phyloP scores from a whole-genome alignment of 768 basidiomycete genomes.

The Psilocybe azurescens region DNA sequence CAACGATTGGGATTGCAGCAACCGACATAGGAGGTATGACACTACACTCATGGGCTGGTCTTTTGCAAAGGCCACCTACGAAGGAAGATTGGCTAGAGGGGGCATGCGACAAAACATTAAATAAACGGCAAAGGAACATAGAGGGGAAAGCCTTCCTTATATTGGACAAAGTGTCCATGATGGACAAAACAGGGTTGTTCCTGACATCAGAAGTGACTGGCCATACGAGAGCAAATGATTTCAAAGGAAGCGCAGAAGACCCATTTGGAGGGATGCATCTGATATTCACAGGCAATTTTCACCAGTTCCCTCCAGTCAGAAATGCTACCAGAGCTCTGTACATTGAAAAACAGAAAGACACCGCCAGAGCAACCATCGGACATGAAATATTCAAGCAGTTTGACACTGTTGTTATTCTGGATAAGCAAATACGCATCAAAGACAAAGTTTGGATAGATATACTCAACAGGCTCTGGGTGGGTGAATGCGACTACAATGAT shows the following conservation, averaged over 20 bases:
- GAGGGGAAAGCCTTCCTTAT: slow-evolving; percentile 30
- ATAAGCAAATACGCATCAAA: too few species aligned
- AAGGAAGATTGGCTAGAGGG: slow-evolving; percentile 3
- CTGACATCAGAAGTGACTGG: slow-evolving; percentile 25
- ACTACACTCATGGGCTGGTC: slow-evolving; percentile 34
- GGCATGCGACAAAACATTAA: neutral
- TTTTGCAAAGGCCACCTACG: slow-evolving; percentile 15
- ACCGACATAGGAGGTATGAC: slow-evolving; percentile 43
- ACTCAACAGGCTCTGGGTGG: too few species aligned
- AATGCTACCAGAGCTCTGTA: slow-evolving; percentile 26
- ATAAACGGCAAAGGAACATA: slow-evolving; percentile 20
- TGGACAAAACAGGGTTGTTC: slow-evolving; percentile 29
- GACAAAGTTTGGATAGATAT: too few species aligned
- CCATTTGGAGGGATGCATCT: slow-evolving; percentile 45
- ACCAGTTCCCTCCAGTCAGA: slow-evolving; percentile 32
- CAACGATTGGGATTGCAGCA: slow-evolving; percentile 44
- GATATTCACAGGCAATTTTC: slow-evolving; percentile 46
- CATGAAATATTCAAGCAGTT: slow-evolving; percentile 33
- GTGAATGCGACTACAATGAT: too few species aligned
- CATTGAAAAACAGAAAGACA: slow-evolving; percentile 12
- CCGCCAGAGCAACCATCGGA: slow-evolving; percentile 19
- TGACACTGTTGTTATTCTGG: too few species aligned
- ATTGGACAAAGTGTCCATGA: slow-evolving; percentile 48
- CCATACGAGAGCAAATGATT: slow-evolving; percentile 8
- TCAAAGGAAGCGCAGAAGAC: neutral